phyloP scores from a whole-genome alignment of 768 basidiomycete species.

The Suillus ampliporus region DNA sequence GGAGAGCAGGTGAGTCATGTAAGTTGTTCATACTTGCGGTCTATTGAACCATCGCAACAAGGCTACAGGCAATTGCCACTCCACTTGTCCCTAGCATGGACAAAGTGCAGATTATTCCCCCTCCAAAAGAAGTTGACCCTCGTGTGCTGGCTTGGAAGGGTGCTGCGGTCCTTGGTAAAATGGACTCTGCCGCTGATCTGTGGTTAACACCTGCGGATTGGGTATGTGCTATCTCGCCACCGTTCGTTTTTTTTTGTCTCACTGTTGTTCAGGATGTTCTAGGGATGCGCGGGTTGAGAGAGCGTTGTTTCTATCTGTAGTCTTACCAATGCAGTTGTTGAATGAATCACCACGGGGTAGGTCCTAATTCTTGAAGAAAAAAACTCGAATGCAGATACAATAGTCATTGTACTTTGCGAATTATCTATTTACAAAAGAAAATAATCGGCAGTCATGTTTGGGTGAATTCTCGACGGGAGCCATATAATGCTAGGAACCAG shows the following conservation, averaged over 20 bases:
- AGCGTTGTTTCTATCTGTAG: constrained; percentile 81
- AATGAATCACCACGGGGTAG: not conserved
- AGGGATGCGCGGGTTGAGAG: constrained; percentile 82
- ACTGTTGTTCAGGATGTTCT: constrained; percentile 60
- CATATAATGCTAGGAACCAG: not conserved
- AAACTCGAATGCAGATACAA: not conserved
- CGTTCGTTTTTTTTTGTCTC: not conserved
- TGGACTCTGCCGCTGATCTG: constrained; percentile 88
- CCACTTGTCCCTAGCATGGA: constrained; percentile 85
- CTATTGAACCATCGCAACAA: constrained; percentile 29
- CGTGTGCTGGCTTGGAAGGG: constrained; percentile 95
- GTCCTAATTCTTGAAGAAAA: not conserved
- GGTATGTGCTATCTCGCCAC: constrained; percentile 51
- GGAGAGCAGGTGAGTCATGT: constrained; percentile 71
- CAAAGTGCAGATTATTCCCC: constrained; percentile 90
- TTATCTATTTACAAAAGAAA: not conserved
- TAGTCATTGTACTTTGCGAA: not conserved
- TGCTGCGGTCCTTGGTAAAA: constrained; percentile 86
- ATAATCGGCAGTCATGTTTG: not conserved
- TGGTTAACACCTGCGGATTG: constrained; percentile 91
- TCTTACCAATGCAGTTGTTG: not conserved
- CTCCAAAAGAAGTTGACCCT: constrained; percentile 92
- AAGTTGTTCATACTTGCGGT: not conserved
- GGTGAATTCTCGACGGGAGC: too few species aligned
- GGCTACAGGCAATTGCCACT: constrained; percentile 83